Percentiles rank a stretch among this genome's conserved stretches.
phyloP scores from a whole-genome alignment of 371 early-diverging fungal genomes.

The Circinella umbellata region DNA sequence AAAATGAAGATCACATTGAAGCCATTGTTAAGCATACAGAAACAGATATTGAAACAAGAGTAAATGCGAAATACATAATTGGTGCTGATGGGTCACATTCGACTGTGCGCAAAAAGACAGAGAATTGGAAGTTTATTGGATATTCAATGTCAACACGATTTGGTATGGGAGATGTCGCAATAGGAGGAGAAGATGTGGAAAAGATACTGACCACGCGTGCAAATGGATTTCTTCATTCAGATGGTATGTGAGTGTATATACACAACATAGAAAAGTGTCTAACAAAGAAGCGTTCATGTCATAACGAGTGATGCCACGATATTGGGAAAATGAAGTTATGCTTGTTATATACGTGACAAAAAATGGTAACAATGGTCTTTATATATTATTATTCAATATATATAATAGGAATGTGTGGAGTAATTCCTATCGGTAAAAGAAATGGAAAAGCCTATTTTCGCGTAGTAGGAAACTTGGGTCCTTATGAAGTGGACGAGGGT shows the following conservation, averaged over 20 bases:
- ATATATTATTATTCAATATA: background rate
- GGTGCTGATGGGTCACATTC: constrained; percentile 53
- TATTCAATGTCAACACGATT: constrained; percentile 30
- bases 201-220: constrained; percentile 2
- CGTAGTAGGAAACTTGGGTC: constrained; percentile 11
- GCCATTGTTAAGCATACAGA: constrained; percentile 11
- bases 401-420: constrained; percentile 6
- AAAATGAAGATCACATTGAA: constrained; percentile 31
- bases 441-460: constrained; percentile 8
- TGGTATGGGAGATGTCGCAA: constrained; percentile 33
- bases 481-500: constrained; percentile 12
- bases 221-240: constrained; percentile 7
- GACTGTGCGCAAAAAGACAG: constrained; percentile 23
- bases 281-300: too few species aligned
- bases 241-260: background rate
- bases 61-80: constrained; percentile 33
- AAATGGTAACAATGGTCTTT: too few species aligned
- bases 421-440: constrained; percentile 14
- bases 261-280: background rate
- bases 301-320: too few species aligned
- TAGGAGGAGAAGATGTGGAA: constrained; percentile 15
- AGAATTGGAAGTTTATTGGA: constrained; percentile 43
- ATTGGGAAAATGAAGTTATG: too few species aligned
- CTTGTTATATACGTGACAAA: too few species aligned
- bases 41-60: background rate